These are phyloP conservation scores for Fusarium stilboides DNA, from an alignment of 2,329 filamentous ascomycete genomes.

Conservation along the genomic window DNA sequence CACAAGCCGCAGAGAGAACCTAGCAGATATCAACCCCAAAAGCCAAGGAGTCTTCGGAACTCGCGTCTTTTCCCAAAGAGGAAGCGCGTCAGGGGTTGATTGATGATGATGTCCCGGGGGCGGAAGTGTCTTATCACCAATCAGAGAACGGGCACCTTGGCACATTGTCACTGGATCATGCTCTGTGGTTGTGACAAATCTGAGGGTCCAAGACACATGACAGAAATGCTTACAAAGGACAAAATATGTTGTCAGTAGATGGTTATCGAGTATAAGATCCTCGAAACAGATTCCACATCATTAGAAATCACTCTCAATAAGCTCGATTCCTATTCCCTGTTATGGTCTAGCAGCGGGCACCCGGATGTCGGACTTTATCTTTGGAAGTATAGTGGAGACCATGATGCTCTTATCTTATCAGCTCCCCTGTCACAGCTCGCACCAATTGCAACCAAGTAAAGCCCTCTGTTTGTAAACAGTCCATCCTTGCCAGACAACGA, in stretches of 20 bases:
- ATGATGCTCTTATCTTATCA: slow-evolving; percentile 41
- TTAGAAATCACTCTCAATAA: slow-evolving; percentile 5
- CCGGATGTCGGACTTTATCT: no score
- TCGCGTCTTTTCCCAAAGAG: slow-evolving; percentile 36
- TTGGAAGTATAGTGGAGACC: no score
- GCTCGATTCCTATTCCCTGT: background rate
- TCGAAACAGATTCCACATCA: background rate
- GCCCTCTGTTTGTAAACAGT: slow-evolving; percentile 41
- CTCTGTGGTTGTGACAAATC: slow-evolving; percentile 26
- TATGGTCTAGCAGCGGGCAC: no score
- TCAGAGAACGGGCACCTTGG: slow-evolving; percentile 15
- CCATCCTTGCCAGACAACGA: slow-evolving; percentile 13
- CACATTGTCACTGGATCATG: slow-evolving; percentile 34
- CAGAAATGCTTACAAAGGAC: slow-evolving; percentile 1
- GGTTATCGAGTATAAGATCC: background rate
- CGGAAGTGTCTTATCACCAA: slow-evolving; percentile 18
- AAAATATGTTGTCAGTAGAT: background rate
- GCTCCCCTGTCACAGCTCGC: slow-evolving; percentile 14
- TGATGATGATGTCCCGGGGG: slow-evolving; percentile 17
- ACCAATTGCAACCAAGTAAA: slow-evolving; percentile 4
- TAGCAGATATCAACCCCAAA: slow-evolving; percentile 13
- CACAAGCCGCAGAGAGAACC: slow-evolving; percentile 10
- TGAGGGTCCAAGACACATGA: slow-evolving; percentile 18
- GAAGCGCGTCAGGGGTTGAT: slow-evolving; percentile 43
- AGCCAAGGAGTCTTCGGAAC: slow-evolving; percentile 29